Base-by-base conservation (phyloP, 2,329 filamentous ascomycete species). In the Alternaria solani region DNA sequence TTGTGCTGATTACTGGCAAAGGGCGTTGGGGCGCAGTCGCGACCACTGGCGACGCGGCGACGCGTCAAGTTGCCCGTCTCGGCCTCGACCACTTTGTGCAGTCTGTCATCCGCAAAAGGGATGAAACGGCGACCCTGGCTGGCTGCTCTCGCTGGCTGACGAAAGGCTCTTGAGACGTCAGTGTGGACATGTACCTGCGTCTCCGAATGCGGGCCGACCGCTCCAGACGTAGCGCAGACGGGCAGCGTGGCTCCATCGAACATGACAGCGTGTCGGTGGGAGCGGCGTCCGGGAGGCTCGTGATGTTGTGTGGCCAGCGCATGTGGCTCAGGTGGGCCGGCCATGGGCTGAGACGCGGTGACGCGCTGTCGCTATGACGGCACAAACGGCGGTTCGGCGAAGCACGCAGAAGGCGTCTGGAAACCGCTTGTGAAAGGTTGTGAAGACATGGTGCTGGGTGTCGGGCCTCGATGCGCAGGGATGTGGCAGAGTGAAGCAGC, bases 121-220 rank as follows among this genome's bases (percentile, higher is more conserved):
- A 63, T 74, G 68, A 73, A 70, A 73, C 70, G 55, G 46, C 38
- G 46, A 42, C 46, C 30, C 46, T 49, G 32, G 32, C 46, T 49
- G 46, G 46, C 55, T 55, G 63, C 20, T 64, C 63, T 59, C 57
- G 53, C 49, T 67, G 68, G 63, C 64, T 58, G 65, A 65, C 44
- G 59, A 57, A 62, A 62, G 62, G 44, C 47, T 49, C 60, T 41
- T 48, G 51, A 51, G 60, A 63, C 23, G 56, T 47, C 43, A 44
- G 51, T 54, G 59, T 20, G 55, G 57, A 56, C 57, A 52, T 63
- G 73, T 75, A 71, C 72, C 72, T 76, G 72, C 72, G 65, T 75
- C 47, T 20, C 36, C 41, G 61, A 59, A 41, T 25, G 58, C 54
- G 58, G 54, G 42, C 58, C 58, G 58, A 57, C 43, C 36, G 58